Percentiles rank a stretch among this genome's conserved stretches.
Evolutionary conservation across 1,284 basidiomycete species (phyloP).

Genomic region (Vanrija pseudolonga): DNA sequence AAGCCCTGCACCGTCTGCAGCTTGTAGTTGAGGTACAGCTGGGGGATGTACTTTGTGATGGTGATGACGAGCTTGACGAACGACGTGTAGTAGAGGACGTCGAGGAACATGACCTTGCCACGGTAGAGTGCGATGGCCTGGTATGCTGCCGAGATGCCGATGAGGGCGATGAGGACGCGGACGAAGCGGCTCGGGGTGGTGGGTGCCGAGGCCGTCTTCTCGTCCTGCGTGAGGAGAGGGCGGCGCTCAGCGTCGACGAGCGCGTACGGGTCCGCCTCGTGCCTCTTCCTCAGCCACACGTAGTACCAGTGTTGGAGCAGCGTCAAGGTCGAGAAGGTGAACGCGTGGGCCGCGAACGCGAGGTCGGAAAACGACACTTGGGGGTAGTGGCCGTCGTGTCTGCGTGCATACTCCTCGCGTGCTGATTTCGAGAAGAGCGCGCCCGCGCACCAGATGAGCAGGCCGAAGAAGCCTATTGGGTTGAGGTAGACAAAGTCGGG

Average conservation of each 20-base stretch:
- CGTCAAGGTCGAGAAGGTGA: constrained; percentile 31
- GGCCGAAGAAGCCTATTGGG: constrained; percentile 49
- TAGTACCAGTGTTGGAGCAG: constrained; percentile 36
- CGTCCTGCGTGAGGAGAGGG: not conserved
- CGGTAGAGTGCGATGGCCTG: constrained; percentile 22
- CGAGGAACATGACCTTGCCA: constrained; percentile 34
- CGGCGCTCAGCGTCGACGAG: constrained; percentile 2
- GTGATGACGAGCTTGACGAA: constrained; percentile 44
- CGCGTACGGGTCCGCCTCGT: too few species aligned
- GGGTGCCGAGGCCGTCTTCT: constrained; percentile 7
- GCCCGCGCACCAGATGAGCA: constrained; percentile 46
- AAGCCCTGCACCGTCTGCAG: constrained; percentile 41
- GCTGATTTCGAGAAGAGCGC: constrained; percentile 42
- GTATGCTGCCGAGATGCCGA: constrained; percentile 23
- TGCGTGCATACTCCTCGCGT: constrained; percentile 42
- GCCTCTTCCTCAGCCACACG: not conserved
- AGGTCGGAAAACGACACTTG: constrained; percentile 49
- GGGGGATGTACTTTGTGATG: constrained; percentile 47
- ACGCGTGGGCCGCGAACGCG: constrained; percentile 49
- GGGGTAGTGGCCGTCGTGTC: constrained; percentile 49
- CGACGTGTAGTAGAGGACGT: constrained; percentile 45
- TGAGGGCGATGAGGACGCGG: constrained; percentile 24
- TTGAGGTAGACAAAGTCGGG: constrained; percentile 52
- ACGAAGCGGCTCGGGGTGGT: constrained; percentile 22
- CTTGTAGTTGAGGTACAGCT: constrained; percentile 42